A percentile compares a stretch with the other conserved stretches of the same genome.
Conservation (phyloP, 805 yeast species). For the Wickerhamomyces queroliae region DNA sequence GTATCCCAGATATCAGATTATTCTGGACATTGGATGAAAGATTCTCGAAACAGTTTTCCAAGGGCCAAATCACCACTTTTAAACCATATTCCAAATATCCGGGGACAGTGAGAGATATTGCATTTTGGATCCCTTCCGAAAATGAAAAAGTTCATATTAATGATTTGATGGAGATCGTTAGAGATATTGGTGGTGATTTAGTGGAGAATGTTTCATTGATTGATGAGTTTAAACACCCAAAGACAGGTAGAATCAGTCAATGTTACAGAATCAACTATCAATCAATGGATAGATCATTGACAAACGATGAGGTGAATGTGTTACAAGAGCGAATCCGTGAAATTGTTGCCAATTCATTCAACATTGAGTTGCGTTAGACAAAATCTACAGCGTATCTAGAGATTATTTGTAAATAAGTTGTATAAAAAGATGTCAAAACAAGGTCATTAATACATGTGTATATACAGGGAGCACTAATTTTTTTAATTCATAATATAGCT, state of each 20-base stretch:
- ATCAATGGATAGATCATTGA: constrained; percentile 89
- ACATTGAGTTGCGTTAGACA: constrained; percentile 49
- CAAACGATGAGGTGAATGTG: constrained; percentile 76
- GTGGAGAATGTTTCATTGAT: constrained; percentile 79
- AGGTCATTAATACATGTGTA: background rate
- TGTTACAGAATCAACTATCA: constrained; percentile 92
- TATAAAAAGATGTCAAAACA: background rate
- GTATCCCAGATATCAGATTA: constrained; percentile 89
- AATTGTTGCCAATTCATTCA: constrained; percentile 44
- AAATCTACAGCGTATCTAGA: no score
- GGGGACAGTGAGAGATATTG: constrained; percentile 77
- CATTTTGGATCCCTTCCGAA: constrained; percentile 75
- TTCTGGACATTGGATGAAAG: constrained; percentile 87
- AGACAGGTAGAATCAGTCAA: constrained; percentile 66
- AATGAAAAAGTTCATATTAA: constrained; percentile 55
- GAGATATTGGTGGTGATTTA: constrained; percentile 78
- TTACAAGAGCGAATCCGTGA: constrained; percentile 62
- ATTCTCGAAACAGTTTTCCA: constrained; percentile 65
- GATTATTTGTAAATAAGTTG: background rate
- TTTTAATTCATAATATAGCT: background rate
- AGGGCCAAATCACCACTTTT: constrained; percentile 64
- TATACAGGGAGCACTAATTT: constrained; percentile 1
- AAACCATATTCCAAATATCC: constrained; percentile 91
- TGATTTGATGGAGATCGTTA: constrained; percentile 90
- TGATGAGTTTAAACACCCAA: constrained; percentile 84